Conservation (phyloP, 495 filamentous ascomycete genomes). For the Aspergillus cavernicola region DNA sequence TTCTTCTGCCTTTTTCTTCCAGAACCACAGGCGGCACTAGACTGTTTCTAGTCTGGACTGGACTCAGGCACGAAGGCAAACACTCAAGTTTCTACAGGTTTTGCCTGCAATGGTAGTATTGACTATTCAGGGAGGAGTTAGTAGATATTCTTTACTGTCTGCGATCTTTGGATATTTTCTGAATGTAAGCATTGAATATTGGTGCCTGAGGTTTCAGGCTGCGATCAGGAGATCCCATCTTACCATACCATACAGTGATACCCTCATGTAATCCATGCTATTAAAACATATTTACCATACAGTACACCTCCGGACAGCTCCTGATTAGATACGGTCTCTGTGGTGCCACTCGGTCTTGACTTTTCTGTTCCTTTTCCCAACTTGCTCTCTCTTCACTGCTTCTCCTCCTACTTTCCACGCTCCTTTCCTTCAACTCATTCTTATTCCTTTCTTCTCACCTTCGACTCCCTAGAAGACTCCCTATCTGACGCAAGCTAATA, state of each 20-base stretch:
- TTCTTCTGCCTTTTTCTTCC: slow-evolving; percentile 25
- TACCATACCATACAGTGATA: slow-evolving; percentile 4
- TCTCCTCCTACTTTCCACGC: background rate
- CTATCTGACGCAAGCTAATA: background rate
- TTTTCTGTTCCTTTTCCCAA: slow-evolving; percentile 9
- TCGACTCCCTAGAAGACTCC: background rate
- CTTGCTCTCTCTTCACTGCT: slow-evolving; percentile 1
- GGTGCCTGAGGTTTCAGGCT: background rate
- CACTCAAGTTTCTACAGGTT: background rate
- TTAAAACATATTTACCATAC: background rate
- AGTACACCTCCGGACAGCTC: background rate
- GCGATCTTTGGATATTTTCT: too few species aligned
- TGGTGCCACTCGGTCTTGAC: slow-evolving; percentile 13
- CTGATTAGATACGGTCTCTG: slow-evolving; percentile 1
- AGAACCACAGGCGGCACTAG: slow-evolving; percentile 20
- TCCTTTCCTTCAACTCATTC: background rate
- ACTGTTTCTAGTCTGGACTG: slow-evolving; percentile 6
- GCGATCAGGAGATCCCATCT: background rate
- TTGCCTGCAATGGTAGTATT: background rate
- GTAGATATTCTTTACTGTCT: too few species aligned
- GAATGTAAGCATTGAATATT: too few species aligned
- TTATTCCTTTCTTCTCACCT: background rate
- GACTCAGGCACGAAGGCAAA: slow-evolving; percentile 8
- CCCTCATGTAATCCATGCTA: background rate
- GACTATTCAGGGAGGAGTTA: background rate